phyloP scores from a whole-genome alignment of 2,329 filamentous ascomycete genomes.

The Claviceps sp. region DNA sequence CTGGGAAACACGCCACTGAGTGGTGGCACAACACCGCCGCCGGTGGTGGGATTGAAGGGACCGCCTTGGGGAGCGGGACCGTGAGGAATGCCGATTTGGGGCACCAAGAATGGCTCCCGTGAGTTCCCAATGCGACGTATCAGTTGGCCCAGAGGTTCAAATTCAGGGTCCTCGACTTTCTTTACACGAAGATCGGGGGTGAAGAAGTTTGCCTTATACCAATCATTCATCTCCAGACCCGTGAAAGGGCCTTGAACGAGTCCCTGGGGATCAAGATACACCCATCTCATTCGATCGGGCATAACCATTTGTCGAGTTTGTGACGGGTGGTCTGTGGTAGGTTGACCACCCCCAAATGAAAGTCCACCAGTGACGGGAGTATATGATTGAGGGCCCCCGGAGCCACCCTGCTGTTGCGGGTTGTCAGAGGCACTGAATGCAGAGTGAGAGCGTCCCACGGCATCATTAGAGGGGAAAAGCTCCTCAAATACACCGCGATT shows the following conservation, averaged over 20 bases:
- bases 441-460: conserved; percentile 17
- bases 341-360: conserved; percentile 22
- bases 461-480: conserved; percentile 29
- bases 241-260: conserved; percentile 90
- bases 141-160: conserved; percentile 87
- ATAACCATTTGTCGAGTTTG: conserved; percentile 91
- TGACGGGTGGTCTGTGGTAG: conserved; percentile 41
- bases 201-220: conserved; percentile 99
- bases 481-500: conserved; percentile 45
- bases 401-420: conserved; percentile 19
- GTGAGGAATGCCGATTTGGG: conserved; percentile 90
- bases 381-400: conserved; percentile 22
- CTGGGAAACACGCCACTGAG: conserved; percentile 90
- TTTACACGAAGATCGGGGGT: conserved; percentile 88
- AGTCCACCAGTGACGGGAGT: conserved; percentile 22
- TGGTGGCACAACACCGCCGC: conserved; percentile 63
- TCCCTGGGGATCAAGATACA: conserved; percentile 89
- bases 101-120: conserved; percentile 90
- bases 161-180: conserved; percentile 85
- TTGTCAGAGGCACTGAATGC: conserved; percentile 26
- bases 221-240: conserved; percentile 97
- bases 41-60: conserved; percentile 33
- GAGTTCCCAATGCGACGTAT: conserved; percentile 96
- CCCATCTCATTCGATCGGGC: conserved; percentile 98
- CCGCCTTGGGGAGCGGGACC: conserved; percentile 50